Evolutionary conservation across 1,284 basidiomycete genomes (phyloP).

Genomic region (Irpex sp.): DNA sequence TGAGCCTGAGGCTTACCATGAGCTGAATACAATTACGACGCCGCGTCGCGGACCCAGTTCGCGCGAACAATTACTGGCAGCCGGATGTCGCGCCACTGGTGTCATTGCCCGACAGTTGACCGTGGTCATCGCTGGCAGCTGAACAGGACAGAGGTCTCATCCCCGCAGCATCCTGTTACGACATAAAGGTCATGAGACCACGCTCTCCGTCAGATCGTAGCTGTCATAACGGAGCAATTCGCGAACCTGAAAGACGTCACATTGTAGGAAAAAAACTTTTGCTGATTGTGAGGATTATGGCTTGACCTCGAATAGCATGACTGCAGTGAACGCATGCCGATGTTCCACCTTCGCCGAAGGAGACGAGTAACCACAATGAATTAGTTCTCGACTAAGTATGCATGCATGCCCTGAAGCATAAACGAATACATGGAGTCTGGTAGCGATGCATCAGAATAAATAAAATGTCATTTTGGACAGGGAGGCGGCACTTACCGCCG

Average conservation of each 20-base stretch:
- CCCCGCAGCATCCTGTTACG: not conserved
- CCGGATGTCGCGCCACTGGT: too few relatives aligned
- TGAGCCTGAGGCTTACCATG: too few relatives aligned
- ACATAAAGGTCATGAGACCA: not conserved
- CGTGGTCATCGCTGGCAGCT: too few relatives aligned
- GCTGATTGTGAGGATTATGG: too few relatives aligned
- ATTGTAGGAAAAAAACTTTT: not conserved
- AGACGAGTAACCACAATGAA: not conserved
- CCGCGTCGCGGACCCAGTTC: too few relatives aligned
- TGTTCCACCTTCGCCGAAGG: not conserved
- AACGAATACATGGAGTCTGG: not conserved
- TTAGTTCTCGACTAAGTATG: not conserved
- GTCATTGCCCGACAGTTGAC: too few relatives aligned
- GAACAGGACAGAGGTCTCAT: not conserved
- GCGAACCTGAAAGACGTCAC: not conserved
- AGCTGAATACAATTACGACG: too few relatives aligned
- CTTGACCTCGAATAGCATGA: too few relatives aligned
- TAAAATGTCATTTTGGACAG: not conserved
- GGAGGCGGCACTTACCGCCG: not conserved
- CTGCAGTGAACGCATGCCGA: not conserved
- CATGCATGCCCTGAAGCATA: not conserved
- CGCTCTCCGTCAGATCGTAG: not conserved
- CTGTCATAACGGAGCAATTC: not conserved
- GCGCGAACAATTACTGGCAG: too few relatives aligned
- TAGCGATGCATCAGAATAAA: not conserved